Percentiles rank a stretch among this genome's conserved stretches.
Conservation (phyloP, 2,329 filamentous ascomycete genomes). For the Claviceps humidiphila region DNA sequence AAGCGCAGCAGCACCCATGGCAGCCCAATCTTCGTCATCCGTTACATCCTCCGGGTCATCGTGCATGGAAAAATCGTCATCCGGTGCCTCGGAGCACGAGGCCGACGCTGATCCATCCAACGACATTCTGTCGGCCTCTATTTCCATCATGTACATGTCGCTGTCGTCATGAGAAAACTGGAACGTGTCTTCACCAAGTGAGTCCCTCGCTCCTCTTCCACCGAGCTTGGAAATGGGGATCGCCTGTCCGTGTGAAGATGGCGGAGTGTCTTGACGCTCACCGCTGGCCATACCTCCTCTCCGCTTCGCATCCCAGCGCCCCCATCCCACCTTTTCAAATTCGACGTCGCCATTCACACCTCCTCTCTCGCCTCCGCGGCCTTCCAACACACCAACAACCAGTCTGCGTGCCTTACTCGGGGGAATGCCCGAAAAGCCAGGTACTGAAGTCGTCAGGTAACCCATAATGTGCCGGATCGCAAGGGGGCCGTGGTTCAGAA, state of each 20-base stretch:
- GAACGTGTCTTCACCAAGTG: conserved; percentile 57
- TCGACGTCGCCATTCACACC: conserved; percentile 57
- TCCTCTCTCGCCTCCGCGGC: conserved; percentile 52
- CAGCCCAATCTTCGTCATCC: conserved; percentile 92
- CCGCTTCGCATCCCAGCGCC: conserved; percentile 78
- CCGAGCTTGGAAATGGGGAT: conserved; percentile 42
- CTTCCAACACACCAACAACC: conserved; percentile 85
- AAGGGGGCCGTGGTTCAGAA: conserved; percentile 78
- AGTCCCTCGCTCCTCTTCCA: conserved; percentile 34
- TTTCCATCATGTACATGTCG: conserved; percentile 55
- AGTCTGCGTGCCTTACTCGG: conserved; percentile 81
- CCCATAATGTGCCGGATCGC: conserved; percentile 94
- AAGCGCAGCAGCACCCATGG: conserved; percentile 74
- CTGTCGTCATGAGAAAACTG: conserved; percentile 63
- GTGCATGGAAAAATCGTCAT: conserved; percentile 51
- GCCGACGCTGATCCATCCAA: conserved; percentile 56
- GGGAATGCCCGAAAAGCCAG: conserved; percentile 79
- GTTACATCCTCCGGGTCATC: conserved; percentile 77
- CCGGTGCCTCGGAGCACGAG: conserved; percentile 63
- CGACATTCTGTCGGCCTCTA: conserved; percentile 94
- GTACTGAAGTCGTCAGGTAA: conserved; percentile 83
- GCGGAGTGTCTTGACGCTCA: conserved; percentile 28
- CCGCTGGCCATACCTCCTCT: conserved; percentile 51
- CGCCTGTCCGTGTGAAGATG: conserved; percentile 31
- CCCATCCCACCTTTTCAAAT: conserved; percentile 96